Percentiles rank a stretch among this genome's conserved stretches.
phyloP scores from a whole-genome alignment of 2,329 filamentous ascomycete genomes.

The Claviceps sp. region DNA sequence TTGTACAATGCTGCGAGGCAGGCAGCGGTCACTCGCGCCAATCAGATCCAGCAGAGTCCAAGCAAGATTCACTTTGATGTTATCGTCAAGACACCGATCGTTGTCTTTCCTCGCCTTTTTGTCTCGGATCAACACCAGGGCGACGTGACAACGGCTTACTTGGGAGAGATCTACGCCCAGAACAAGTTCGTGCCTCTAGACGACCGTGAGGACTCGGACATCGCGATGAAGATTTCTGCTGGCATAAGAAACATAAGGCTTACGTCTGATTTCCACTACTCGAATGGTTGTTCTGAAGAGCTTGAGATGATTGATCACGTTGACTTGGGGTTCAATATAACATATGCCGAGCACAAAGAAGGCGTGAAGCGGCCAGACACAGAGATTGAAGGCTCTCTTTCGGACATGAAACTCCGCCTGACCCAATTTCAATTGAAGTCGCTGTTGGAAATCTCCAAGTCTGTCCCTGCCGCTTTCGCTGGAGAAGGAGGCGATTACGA shows the following conservation, averaged over 20 bases:
- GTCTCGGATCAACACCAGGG: conserved; percentile 54
- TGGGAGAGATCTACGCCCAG: conserved; percentile 94
- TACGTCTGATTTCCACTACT: conserved; percentile 79
- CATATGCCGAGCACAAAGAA: conserved; percentile 72
- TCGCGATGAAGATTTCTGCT: conserved; percentile 79
- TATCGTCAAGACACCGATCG: conserved; percentile 84
- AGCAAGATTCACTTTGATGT: conserved; percentile 91
- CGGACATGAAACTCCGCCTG: conserved; percentile 77
- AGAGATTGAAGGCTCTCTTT: conserved; percentile 85
- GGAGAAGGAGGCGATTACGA: conserved; percentile 53
- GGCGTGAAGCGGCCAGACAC: conserved; percentile 74
- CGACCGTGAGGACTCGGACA: conserved; percentile 56
- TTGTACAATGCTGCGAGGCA: conserved; percentile 95
- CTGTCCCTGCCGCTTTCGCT: conserved; percentile 77
- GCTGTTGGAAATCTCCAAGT: conserved; percentile 71
- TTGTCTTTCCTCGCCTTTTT: conserved; percentile 79
- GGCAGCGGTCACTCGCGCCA: conserved; percentile 86
- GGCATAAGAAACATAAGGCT: conserved; percentile 87
- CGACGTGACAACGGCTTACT: conserved; percentile 79
- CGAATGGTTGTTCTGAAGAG: conserved; percentile 60
- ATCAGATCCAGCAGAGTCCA: conserved; percentile 79
- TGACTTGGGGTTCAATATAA: conserved; percentile 84
- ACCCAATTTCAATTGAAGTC: conserved; percentile 89
- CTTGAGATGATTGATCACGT: conserved; percentile 96
- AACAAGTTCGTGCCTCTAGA: conserved; percentile 83